These are phyloP conservation scores for Metschnikowia noctiluminum DNA, from an alignment of 805 yeast genomes.

Conservation along the genomic window DNA sequence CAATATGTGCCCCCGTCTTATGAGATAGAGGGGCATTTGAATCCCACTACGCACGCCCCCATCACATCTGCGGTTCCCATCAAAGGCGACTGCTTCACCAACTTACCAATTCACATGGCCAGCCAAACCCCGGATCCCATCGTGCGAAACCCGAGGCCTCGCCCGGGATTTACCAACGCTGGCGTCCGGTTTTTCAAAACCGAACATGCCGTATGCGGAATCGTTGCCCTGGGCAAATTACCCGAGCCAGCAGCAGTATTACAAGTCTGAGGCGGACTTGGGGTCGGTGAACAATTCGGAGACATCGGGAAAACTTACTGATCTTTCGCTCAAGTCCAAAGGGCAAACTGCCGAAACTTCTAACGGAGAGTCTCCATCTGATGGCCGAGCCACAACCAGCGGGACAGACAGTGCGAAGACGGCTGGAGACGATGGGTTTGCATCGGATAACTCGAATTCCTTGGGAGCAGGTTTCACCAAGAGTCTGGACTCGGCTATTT, in stretches of 20 bases:
- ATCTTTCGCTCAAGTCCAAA: slow-evolving; percentile 14
- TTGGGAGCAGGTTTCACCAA: slow-evolving; percentile 1
- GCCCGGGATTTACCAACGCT: slow-evolving; percentile 3
- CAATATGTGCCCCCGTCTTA: slow-evolving; percentile 5
- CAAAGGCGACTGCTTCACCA: slow-evolving; percentile 1
- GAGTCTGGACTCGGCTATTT: background rate
- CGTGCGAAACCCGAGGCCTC: slow-evolving; percentile 14
- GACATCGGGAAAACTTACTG: slow-evolving; percentile 15
- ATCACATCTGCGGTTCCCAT: slow-evolving; percentile 1
- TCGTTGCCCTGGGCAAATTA: slow-evolving; percentile 2
- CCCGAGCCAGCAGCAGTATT: slow-evolving; percentile 10
- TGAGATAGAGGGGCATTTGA: slow-evolving; percentile 1
- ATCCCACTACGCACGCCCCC: slow-evolving; percentile 14
- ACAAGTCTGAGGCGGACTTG: slow-evolving; percentile 13
- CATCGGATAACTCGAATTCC: slow-evolving; percentile 10
- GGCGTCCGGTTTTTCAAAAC: background rate
- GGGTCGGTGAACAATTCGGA: slow-evolving; percentile 11
- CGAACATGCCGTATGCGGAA: slow-evolving; percentile 4
- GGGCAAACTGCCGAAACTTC: slow-evolving; percentile 6
- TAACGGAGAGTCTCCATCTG: slow-evolving; percentile 5
- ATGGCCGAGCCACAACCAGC: slow-evolving; percentile 3
- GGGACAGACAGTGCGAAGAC: slow-evolving; percentile 8
- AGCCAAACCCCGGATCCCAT: background rate
- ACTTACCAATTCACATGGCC: slow-evolving; percentile 5
- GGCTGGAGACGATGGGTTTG: slow-evolving; percentile 8